phyloP scores from a whole-genome alignment of 176 grass and related monocot genomes.

The Avena insularis region DNA sequence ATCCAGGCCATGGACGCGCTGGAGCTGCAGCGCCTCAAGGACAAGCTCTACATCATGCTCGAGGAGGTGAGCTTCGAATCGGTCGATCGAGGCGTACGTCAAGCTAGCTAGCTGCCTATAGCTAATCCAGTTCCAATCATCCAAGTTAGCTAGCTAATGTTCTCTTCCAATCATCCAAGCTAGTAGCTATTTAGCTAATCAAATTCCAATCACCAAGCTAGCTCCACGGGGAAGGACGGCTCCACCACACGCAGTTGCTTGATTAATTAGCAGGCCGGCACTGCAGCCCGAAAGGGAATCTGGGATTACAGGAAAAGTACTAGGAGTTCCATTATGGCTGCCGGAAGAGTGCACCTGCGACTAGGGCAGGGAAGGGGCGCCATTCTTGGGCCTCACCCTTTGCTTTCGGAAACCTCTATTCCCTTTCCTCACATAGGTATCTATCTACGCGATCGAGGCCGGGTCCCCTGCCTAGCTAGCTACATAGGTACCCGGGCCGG shows the following conservation, averaged over 20 bases:
- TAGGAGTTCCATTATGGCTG: constrained; percentile 62
- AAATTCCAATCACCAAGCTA: background rate
- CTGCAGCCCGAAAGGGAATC: constrained; percentile 36
- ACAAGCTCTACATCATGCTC: constrained; percentile 87
- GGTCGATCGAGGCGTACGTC: too few relatives aligned
- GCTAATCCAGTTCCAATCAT: background rate
- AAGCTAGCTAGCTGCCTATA: background rate
- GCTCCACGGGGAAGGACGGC: background rate
- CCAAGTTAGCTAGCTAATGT: background rate
- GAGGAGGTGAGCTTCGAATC: constrained; percentile 75
- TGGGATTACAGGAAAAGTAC: constrained; percentile 29
- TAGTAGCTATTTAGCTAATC: background rate
- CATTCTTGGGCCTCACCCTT: constrained; percentile 69
- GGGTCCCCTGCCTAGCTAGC: constrained; percentile 50
- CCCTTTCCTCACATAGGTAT: constrained; percentile 53
- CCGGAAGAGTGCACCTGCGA: constrained; percentile 77
- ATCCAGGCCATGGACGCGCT: constrained; percentile 72
- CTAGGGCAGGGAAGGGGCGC: constrained; percentile 57
- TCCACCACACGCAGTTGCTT: constrained; percentile 16
- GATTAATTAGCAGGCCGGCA: constrained; percentile 44
- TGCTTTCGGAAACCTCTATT: constrained; percentile 97
- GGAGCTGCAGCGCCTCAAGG: constrained; percentile 85
- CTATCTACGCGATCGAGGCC: constrained; percentile 38
- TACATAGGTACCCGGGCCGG: constrained; percentile 19
- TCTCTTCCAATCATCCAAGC: background rate